phyloP scores from a whole-genome alignment of 768 basidiomycete genomes.

The Suillus discolor region DNA sequence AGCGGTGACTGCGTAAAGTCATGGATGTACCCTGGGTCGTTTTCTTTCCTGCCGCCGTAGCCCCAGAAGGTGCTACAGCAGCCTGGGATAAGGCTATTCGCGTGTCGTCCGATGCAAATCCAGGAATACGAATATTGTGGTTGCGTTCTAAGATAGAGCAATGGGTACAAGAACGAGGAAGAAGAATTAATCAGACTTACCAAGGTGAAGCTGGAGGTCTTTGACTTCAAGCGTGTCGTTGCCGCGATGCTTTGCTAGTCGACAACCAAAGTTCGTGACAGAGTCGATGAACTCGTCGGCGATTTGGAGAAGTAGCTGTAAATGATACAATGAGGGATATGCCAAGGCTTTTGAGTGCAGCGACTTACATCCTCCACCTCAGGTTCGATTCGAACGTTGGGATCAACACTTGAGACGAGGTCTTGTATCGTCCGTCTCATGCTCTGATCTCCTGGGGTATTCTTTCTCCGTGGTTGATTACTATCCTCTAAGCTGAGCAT shows the following conservation, averaged over 20 bases:
- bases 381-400: conserved; percentile 86
- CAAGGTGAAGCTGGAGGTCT: conserved; percentile 95
- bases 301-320: conserved; percentile 81
- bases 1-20: conserved; percentile 70
- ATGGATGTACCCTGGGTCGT: conserved; percentile 63
- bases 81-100: conserved; percentile 80
- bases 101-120: conserved; percentile 90
- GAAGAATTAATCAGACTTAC: too few relatives aligned
- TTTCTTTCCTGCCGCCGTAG: conserved; percentile 59
- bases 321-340: conserved; percentile 7
- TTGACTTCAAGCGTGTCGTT: conserved; percentile 89
- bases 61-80: conserved; percentile 51
- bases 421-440: conserved; percentile 91
- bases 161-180: not conserved
- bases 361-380: conserved; percentile 86
- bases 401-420: conserved; percentile 86
- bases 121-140: conserved; percentile 94
- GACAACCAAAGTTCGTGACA: conserved; percentile 90
- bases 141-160: conserved; percentile 68
- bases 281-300: conserved; percentile 98
- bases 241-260: conserved; percentile 88
- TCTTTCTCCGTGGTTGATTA: conserved; percentile 67
- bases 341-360: conserved; percentile 19
- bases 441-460: conserved; percentile 76
- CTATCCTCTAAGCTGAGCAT: conserved; percentile 66